A percentile compares a stretch with the other conserved stretches of the same genome.
These are phyloP conservation scores for Suillus bovinus DNA, from an alignment of 768 basidiomycete species.

Conservation along the genomic window DNA sequence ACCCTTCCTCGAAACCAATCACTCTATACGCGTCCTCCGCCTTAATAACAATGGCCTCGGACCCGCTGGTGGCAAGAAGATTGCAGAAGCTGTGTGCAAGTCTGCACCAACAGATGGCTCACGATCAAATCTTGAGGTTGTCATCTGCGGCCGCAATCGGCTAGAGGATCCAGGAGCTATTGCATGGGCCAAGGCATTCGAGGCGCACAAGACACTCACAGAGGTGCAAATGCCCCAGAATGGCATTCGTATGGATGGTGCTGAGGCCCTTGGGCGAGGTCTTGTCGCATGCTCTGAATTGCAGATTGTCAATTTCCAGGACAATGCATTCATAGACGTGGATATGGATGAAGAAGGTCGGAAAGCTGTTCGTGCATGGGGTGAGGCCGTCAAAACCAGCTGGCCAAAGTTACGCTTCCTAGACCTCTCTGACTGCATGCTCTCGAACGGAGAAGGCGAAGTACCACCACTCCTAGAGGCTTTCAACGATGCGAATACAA, in stretches of 20 bases:
- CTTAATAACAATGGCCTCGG: slow-evolving; percentile 98
- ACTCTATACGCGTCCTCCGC: slow-evolving; percentile 78
- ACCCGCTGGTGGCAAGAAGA: slow-evolving; percentile 79
- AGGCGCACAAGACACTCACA: slow-evolving; percentile 74
- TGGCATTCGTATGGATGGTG: slow-evolving; percentile 92
- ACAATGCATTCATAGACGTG: slow-evolving; percentile 74
- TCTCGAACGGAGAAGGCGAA: slow-evolving; percentile 75
- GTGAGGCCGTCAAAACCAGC: slow-evolving; percentile 47
- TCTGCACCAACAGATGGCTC: slow-evolving; percentile 75
- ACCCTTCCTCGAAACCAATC: slow-evolving; percentile 82
- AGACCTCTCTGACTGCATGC: slow-evolving; percentile 84
- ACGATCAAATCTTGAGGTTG: slow-evolving; percentile 67
- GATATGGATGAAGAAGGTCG: slow-evolving; percentile 59
- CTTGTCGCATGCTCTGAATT: slow-evolving; percentile 66
- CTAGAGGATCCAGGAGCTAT: slow-evolving; percentile 86
- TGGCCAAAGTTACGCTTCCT: slow-evolving; percentile 65
- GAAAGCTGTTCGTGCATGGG: slow-evolving; percentile 55
- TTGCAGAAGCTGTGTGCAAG: slow-evolving; percentile 80
- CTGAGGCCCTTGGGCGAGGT: slow-evolving; percentile 75
- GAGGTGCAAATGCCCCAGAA: slow-evolving; percentile 98
- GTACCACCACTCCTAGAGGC: slow-evolving; percentile 63
- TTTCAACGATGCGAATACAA: slow-evolving; percentile 65
- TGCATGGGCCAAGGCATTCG: slow-evolving; percentile 87
- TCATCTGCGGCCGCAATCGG: slow-evolving; percentile 96
- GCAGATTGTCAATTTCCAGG: slow-evolving; percentile 86